phyloP scores from a whole-genome alignment of 805 yeast genomes.

The Spathaspora sp. region DNA sequence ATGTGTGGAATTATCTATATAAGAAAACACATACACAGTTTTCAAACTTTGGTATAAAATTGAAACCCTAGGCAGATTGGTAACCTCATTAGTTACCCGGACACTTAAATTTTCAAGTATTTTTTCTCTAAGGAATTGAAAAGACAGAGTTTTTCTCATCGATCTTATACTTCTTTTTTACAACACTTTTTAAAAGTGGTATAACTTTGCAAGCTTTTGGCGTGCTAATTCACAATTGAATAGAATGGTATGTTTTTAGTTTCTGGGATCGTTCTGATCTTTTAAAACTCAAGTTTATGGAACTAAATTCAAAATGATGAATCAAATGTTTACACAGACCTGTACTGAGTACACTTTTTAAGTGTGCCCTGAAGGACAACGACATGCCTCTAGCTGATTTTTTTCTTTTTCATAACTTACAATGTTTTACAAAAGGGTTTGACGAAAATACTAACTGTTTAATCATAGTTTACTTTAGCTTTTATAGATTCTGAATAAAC shows the following conservation, averaged over 20 bases:
- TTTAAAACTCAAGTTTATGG: too few relatives aligned
- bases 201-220: not conserved
- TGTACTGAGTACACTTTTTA: slow-evolving; percentile 10
- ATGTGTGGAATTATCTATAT: too few relatives aligned
- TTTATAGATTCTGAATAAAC: not conserved
- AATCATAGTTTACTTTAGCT: not conserved
- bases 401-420: not conserved
- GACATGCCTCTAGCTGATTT: slow-evolving; percentile 15
- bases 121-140: too few relatives aligned
- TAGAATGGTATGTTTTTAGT: not conserved
- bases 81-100: too few relatives aligned
- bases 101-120: too few relatives aligned
- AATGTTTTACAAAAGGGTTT: not conserved
- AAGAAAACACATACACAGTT: too few relatives aligned
- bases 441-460: not conserved
- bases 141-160: not conserved
- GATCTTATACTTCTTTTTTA: not conserved
- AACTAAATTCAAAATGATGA: slow-evolving; percentile 8
- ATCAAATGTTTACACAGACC: slow-evolving; percentile 15
- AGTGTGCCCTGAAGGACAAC: slow-evolving; percentile 12
- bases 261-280: not conserved
- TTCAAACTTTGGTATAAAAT: too few relatives aligned
- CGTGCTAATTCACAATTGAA: not conserved
- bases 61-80: too few relatives aligned
- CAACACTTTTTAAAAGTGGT: not conserved